Evolutionary conservation across 805 yeast species (phyloP).

Genomic region (Naumovozyma dairenensis): DNA sequence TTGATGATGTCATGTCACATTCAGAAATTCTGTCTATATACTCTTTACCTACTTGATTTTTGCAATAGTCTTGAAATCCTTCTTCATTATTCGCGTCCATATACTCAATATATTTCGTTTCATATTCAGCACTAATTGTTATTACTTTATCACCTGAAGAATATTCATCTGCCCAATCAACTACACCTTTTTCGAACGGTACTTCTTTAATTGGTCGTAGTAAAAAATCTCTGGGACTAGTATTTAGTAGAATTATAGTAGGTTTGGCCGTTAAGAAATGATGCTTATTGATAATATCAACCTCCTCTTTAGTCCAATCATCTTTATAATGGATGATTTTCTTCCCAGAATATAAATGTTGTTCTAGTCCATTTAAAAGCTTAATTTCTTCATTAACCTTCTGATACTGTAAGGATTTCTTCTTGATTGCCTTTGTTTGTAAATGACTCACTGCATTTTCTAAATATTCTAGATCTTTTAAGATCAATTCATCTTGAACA

Average conservation of each 20-base stretch:
- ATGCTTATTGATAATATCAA: conserved; percentile 56
- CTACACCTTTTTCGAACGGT: conserved; percentile 41
- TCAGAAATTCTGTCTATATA: conserved; percentile 32
- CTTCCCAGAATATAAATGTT: conserved; percentile 41
- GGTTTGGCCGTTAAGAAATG: conserved; percentile 82
- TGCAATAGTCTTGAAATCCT: conserved; percentile 7
- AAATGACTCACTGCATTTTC: conserved; percentile 45
- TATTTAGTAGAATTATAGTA: conserved; percentile 66
- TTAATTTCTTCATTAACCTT: conserved; percentile 34
- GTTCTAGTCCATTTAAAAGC: conserved; percentile 33
- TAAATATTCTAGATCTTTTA: conserved; percentile 67
- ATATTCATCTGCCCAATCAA: conserved; percentile 55
- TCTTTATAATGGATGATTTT: conserved; percentile 53
- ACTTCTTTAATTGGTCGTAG: conserved; percentile 29
- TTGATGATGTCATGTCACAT: conserved; percentile 36
- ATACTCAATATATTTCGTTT: conserved; percentile 27
- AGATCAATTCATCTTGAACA: conserved; percentile 63
- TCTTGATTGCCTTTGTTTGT: conserved; percentile 40
- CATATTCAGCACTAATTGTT: conserved; percentile 55
- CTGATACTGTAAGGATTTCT: neutral
- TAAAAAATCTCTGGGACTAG: conserved; percentile 59
- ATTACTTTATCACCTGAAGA: conserved; percentile 55
- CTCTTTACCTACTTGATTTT: conserved; percentile 17
- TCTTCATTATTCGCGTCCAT: conserved; percentile 21
- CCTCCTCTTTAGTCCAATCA: conserved; percentile 55